Base-by-base conservation (phyloP, 768 basidiomycete genomes). In the Boletus rex-veris region DNA sequence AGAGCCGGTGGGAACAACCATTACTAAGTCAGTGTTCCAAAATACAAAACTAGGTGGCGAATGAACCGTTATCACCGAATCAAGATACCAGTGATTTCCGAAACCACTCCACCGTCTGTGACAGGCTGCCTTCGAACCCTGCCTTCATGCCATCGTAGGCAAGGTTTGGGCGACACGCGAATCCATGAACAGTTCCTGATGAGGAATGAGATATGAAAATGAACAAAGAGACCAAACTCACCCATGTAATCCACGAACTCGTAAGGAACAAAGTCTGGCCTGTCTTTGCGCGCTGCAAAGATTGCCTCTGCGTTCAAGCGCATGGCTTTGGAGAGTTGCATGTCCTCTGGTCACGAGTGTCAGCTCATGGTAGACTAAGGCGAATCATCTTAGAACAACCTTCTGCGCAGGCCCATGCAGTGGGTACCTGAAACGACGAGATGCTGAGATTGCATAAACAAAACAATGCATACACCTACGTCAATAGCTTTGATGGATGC, bases 151-250 rank as follows among this genome's bases (percentile, higher is more conserved):
- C 75, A 2, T 74, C 71, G 12, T 74, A 67, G 7, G 55, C 60
- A 35, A 80, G 64, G 52, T 78, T 75, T 4, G 79, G 80, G 14
- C 79, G 72, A 28, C 70, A 67, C 3, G 78, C 78, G 24, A 82
- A 82, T 24, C 81, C 77, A 50, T 79, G 80, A 2, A 58, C 58
- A 15, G 75, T 81, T 56, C 74, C 79, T 79, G 42, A 45, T n/a
- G 37, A n/a, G 4, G 19, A 12, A 38, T 52, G 16, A 61, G 51
- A 48, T 49, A 24, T 19, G 48, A 14, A 52, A 39, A 14, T 42
- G 31, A 31, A 40, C 7, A 35, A 35, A 16, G 2, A 30, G 21
- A 38, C 28, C n/a, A 12, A 47, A 47, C 54, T 28, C 33, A 71
- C 73, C 74, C 52, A 66, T 67, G 59, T 75, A 77, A 46, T 66